Evolutionary conservation across 129 eudicot species (phyloP).

Genomic region (Lonicera japonica): DNA sequence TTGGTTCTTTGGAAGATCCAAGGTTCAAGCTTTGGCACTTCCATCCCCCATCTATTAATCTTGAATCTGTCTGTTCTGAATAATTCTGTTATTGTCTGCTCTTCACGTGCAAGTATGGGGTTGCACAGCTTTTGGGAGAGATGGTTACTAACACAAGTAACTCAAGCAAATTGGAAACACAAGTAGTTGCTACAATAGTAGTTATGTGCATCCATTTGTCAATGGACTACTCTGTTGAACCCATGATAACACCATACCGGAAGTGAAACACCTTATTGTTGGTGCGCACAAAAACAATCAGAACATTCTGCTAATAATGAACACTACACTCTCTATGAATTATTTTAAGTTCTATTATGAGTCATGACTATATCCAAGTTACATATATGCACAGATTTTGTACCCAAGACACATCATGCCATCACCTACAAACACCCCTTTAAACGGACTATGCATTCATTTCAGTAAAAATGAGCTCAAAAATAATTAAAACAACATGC

Average conservation of each 20-base stretch:
- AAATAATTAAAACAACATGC: not conserved
- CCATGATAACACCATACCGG: not conserved
- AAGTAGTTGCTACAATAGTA: too few species aligned
- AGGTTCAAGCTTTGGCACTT: too few species aligned
- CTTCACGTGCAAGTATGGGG: too few species aligned
- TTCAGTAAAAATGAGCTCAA: not conserved
- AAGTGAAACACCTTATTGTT: not conserved
- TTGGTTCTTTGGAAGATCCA: too few species aligned
- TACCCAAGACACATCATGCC: not conserved
- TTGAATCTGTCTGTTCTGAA: too few species aligned
- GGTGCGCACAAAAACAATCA: not conserved
- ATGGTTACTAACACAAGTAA: too few species aligned
- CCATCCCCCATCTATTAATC: too few species aligned
- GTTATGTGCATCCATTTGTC: not conserved
- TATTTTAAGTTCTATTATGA: not conserved
- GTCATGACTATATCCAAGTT: not conserved
- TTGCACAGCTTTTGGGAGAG: too few species aligned
- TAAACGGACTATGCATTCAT: not conserved
- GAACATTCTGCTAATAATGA: not conserved
- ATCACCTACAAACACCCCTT: not conserved
- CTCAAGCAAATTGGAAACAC: too few species aligned
- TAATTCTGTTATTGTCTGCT: too few species aligned
- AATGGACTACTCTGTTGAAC: not conserved
- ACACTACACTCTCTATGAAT: not conserved
- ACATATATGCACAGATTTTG: not conserved